Base-by-base conservation (phyloP, 768 basidiomycete species). In the Leccinum disarticulatum region DNA sequence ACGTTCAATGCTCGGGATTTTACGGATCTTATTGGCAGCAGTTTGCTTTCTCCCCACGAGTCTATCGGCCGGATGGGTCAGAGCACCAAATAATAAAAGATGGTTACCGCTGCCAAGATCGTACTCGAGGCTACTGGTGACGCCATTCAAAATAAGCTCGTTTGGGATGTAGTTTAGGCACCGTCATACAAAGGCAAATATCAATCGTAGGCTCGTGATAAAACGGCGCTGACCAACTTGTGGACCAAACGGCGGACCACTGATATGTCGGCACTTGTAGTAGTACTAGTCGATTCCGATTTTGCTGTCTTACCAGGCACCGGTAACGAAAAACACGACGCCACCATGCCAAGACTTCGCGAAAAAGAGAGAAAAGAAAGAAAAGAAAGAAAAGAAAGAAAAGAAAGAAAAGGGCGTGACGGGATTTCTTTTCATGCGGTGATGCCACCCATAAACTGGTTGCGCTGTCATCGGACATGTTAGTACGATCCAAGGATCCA, bases 371-470 rank as follows among this genome's bases (percentile, higher is more conserved):
- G 13, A 22, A 11, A 8, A n/a, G n/a, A n/a, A n/a, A n/a, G n/a
- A n/a, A n/a, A n/a, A n/a, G n/a, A n/a, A n/a, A n/a, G n/a, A n/a
- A n/a, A n/a, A 27, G 17, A 51, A 51, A 13, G 19, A 6, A 49
- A 51, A 41, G 14, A 33, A 33, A 33, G 4, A 11, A 33, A 33
- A 10, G 4, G 17, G n/a, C 3, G 41, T 2, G 33, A 10, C 46
- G 15, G 2, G 14, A 10, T n/a, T 49, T 60, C 28, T 36, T 57
- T 54, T 66, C 55, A 74, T n/a, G 61, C 65, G 3, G 69, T 66
- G 43, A 73, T 72, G 3, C 72, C 72, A 38, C 74, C 66, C 64
- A 74, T 74, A 57, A 74, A 74, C 61, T 74, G 73, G 61, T 71
- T 74, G 55, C 73, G 73, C 73, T 74, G 4, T 54, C 13, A 54